Base-by-base conservation (phyloP, 352 stramenopile species). In the Globisporangium solare region DNA sequence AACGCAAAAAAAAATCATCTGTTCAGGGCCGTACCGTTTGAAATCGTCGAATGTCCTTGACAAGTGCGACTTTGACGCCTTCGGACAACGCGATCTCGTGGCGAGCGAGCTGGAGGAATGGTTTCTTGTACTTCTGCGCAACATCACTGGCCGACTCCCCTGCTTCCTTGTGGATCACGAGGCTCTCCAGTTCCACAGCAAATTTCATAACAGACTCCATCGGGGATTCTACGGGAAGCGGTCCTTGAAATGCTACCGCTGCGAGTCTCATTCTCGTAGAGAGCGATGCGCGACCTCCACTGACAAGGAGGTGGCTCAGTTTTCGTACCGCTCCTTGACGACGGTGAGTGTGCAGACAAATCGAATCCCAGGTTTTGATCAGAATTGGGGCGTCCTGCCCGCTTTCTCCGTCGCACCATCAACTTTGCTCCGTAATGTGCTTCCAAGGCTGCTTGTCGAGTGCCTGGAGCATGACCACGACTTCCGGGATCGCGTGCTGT, bases 1-100 rank as follows among this genome's bases (percentile, higher is more conserved):
- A 53, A 0, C 21, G 1, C 37, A 45, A n/a, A n/a, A n/a, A n/a
- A n/a, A n/a, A 14, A 42, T 13, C 45, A 45, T 17, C n/a, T 21
- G 0, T 10, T n/a, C 6, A 47, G 24, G 24, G 24, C 24, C 67
- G 15, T 39, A 79, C 70, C 59, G 37, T 46, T 54, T 74, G 47
- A 14, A 79, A 31, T 12, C 32, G 49, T 39, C 45, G 35, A 39
- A 76, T 66, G 43, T 72, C 68, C 0, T n/a, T 6, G 24, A 70
- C 35, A 45, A 76, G 42, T 17, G 17, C 24, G 8, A 31, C 6
- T 17, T 63, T 54, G 22, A 66, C 64, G 32, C 55, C 17, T 13
- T 73, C 45, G 18, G 76, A 56, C 3, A 27, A 39, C 18, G 27
- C 31, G 7, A 47, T 54, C 49, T 76, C 68, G 47, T 67, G 62